These are phyloP conservation scores for Salicornia ramosissima DNA, from an alignment of 148 eudicot genomes.

Conservation along the genomic window DNA sequence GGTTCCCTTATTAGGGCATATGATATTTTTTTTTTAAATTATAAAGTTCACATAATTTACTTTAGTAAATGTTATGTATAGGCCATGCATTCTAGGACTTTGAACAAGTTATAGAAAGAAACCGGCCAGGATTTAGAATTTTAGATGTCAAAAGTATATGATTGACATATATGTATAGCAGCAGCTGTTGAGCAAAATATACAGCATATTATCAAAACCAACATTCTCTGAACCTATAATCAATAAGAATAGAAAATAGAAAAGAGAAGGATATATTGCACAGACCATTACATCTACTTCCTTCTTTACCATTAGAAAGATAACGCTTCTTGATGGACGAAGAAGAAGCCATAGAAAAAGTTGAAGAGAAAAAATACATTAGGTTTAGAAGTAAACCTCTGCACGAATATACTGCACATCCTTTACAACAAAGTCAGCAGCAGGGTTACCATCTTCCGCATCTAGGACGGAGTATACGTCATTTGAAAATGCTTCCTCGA, in stretches of 20 bases:
- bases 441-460: slow-evolving; percentile 52
- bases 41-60: no score
- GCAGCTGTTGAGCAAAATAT: background rate
- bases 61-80: no score
- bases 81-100: background rate
- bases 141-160: no score
- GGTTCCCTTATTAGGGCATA: no score
- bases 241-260: background rate
- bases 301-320: background rate
- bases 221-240: background rate
- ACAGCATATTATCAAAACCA: background rate
- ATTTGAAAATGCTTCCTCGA: slow-evolving; percentile 57
- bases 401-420: slow-evolving; percentile 89
- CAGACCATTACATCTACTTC: background rate
- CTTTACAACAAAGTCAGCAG: slow-evolving; percentile 70
- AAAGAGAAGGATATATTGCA: background rate
- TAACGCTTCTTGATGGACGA: background rate
- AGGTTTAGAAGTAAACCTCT: slow-evolving; percentile 53
- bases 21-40: no score
- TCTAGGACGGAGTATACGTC: slow-evolving; percentile 55
- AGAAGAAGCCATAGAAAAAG: slow-evolving; percentile 8
- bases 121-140: background rate
- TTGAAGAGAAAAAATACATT: slow-evolving; percentile 9
- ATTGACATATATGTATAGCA: background rate
- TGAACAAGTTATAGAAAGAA: background rate